Conservation (phyloP, 2,329 filamentous ascomycete species). For the Fusarium sp. region DNA sequence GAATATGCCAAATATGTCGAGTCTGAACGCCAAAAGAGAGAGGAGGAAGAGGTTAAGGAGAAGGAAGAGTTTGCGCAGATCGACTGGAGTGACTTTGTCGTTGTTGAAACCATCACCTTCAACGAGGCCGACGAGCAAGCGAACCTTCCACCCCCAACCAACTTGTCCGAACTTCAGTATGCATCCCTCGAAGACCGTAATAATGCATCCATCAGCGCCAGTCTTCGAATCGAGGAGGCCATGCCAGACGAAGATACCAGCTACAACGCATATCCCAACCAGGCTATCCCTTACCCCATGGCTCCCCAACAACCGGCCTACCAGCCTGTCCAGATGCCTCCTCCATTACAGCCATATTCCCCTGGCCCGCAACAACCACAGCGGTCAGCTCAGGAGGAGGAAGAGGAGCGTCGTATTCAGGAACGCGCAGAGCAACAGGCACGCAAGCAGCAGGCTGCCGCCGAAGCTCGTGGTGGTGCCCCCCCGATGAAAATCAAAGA, state of each 20-base stretch:
- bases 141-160: constrained; percentile 89
- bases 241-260: constrained; percentile 83
- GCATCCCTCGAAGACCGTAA: constrained; percentile 96
- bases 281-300: constrained; percentile 57
- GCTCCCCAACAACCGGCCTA: constrained; percentile 54
- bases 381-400: constrained; percentile 66
- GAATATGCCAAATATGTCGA: constrained; percentile 90
- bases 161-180: constrained; percentile 90
- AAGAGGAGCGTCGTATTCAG: constrained; percentile 73
- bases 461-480: constrained; percentile 77
- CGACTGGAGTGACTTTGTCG: constrained; percentile 97
- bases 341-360: constrained; percentile 54
- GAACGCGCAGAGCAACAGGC: constrained; percentile 71
- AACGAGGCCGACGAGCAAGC: constrained; percentile 88
- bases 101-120: constrained; percentile 95
- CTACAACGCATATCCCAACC: constrained; percentile 62
- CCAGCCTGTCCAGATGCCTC: constrained; percentile 55
- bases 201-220: constrained; percentile 84
- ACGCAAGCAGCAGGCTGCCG: constrained; percentile 80
- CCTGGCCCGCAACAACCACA: constrained; percentile 49
- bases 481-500: constrained; percentile 89
- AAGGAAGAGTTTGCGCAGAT: constrained; percentile 83
- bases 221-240: constrained; percentile 92
- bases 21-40: constrained; percentile 86
- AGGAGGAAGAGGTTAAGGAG: constrained; percentile 88